Evolutionary conservation across 1,284 basidiomycete genomes (phyloP).

Genomic region (Polyporus tsugae): DNA sequence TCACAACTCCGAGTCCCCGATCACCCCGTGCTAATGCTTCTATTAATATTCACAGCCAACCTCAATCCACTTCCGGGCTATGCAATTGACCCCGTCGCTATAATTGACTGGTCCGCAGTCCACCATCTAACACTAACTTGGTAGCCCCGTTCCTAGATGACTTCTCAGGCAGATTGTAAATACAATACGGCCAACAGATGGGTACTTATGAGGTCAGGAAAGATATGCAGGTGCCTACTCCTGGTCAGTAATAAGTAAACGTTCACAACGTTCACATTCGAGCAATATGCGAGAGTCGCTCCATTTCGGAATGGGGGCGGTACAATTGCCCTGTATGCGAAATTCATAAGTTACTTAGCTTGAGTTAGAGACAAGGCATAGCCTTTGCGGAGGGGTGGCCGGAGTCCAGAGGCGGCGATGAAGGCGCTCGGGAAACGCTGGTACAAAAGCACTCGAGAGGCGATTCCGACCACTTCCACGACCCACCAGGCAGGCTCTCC

Average conservation of each 20-base stretch:
- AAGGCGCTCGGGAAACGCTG: constrained; percentile 18
- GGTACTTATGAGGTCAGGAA: too few species aligned
- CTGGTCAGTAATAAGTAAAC: too few species aligned
- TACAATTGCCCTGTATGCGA: too few species aligned
- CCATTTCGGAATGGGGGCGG: neutral
- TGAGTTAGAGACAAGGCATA: neutral
- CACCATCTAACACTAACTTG: neutral
- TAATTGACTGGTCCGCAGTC: constrained; percentile 1
- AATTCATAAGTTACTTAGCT: neutral
- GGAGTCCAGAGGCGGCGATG: constrained; percentile 29
- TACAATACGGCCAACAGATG: too few species aligned
- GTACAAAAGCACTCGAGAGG: constrained; percentile 21
- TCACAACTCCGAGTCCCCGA: neutral
- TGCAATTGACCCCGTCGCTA: constrained; percentile 2
- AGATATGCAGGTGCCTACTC: too few species aligned
- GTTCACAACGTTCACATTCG: neutral
- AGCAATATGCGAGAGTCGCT: neutral
- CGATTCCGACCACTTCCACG: constrained; percentile 19
- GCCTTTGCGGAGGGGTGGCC: constrained; percentile 24
- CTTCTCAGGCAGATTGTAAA: too few species aligned
- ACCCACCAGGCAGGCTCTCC: constrained; percentile 29
- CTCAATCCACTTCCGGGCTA: neutral
- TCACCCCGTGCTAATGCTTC: neutral
- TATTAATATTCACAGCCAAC: neutral
- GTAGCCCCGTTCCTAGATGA: neutral